Evolutionary conservation across 345 rosid genomes (phyloP), one percentile per base, ranked within the genome.

Genomic region (Diplotaxis tenuifolia): DNA sequence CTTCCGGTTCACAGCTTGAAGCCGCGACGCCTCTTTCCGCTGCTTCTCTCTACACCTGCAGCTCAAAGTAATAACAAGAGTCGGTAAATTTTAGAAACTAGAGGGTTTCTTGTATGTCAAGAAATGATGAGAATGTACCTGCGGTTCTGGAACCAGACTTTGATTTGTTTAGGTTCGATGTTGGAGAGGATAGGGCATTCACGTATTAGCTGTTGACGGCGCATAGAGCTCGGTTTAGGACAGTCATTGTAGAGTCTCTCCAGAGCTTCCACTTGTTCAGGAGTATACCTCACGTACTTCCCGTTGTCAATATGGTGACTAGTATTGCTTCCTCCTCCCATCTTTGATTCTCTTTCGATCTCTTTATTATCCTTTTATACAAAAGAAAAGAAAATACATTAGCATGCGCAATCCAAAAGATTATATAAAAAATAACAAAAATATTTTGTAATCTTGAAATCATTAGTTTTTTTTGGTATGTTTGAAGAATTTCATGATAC

Each of bases 91-190:
- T 53, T 11, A 23, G 7, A 15, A 28, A 53, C 19, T 69, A 79
- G 67, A 63, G 28, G 20, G 23, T 71, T 76, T 71, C 69, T 77
- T 77, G 73, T 21, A 4, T 28, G 0, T 65, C 73, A 77, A 73
- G 71, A 72, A 67, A 4, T 11, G 10, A 67, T 21, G 16, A 27
- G 19, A 50, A 16, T 21, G 68, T 42, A 91, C 99, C 99, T 92
- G 84, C 98, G 96, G 70, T 96, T 96, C 55, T 96, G 99, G 68
- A 96, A 96, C 99, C 99, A 96, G 74, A 96, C 98, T 87, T 96
- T 96, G 92, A 96, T 96, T 87, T 96, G 99, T 83, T 92, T 96
- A 45, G 99, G 95, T 76, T 96, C 99, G 52, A 96, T 89, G 84
- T 96, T 86, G 74, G 93, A 74, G 75, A 96, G 85, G 82, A 92